These are phyloP conservation scores for Clarireedia homoeocarpa DNA, from an alignment of 2,329 filamentous ascomycete species.

Conservation along the genomic window DNA sequence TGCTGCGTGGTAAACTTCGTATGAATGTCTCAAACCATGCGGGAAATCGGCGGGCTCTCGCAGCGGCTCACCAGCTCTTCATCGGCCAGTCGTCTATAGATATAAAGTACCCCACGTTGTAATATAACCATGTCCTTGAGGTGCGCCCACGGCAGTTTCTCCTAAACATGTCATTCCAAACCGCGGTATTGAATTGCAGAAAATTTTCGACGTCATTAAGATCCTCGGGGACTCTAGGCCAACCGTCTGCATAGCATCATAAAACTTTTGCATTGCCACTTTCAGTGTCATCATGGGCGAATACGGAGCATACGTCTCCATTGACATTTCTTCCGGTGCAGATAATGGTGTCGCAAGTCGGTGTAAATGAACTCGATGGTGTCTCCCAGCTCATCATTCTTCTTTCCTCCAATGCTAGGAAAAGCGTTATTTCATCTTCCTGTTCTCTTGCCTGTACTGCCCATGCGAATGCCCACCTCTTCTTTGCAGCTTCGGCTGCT, in stretches of 20 bases:
- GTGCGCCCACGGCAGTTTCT: too few relatives aligned
- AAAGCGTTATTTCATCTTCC: not conserved
- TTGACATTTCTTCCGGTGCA: not conserved
- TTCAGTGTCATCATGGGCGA: not conserved
- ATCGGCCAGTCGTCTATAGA: not conserved
- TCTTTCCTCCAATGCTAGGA: not conserved
- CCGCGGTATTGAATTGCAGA: not conserved
- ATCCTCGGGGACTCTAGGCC: not conserved
- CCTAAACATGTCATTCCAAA: not conserved
- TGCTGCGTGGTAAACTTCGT: not conserved
- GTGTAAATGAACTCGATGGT: not conserved
- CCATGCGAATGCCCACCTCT: not conserved
- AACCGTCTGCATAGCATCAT: not conserved
- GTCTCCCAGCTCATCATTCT: not conserved
- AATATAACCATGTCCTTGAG: not conserved
- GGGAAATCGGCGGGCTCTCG: not conserved
- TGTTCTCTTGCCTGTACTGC: not conserved
- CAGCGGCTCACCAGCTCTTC: not conserved
- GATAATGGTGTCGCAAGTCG: not conserved
- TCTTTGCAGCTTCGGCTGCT: not conserved
- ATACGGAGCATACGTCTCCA: conserved; percentile 1
- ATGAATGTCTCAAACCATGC: not conserved
- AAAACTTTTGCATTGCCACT: not conserved
- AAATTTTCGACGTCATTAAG: not conserved
- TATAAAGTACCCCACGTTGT: not conserved